Evolutionary conservation across 257 asterid species (phyloP), one percentile per base, ranked within the genome.

Genomic region (Verbena officinalis): DNA sequence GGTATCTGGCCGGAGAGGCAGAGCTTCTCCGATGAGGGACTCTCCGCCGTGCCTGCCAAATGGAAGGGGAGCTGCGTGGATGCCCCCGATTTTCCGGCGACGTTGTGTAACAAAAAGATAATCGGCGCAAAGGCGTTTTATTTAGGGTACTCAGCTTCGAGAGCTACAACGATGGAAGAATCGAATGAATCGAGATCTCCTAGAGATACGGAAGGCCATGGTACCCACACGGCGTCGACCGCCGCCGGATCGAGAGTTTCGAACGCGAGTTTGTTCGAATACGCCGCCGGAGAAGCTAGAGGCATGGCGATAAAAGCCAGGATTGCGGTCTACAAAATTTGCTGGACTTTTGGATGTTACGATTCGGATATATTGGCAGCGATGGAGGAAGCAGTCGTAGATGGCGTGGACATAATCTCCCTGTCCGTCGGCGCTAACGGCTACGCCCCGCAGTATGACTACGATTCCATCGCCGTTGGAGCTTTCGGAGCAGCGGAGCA

Each of bases 121-220:
- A 90, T 93, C 20, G 97, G 99, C 0, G 95, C 99, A 0, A 81
- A 71, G 49, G 80, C 96, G 4, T 93, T 57, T 69, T 90, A 72
- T 70, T 60, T 69, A 71, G 99, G 97, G 1, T 77, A 90, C 40
- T 83, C 84, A 49, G 80, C 88, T 59, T 36, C 81, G 24, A 58
- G 65, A 0, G 81, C 78, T 19, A 59, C 38, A 9, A 30, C 75
- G 4, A 51, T 76, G 69, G 88, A 77, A 62, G 83, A 80, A 64
- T 76, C 81, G 49, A 66, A 57, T 7, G 88, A 70, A 24, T 71
- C 84, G 10, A 70, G 53, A 24, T 87, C 97, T 19, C 95, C 99
- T 5, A 81, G 96, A 50, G 99, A 93, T 49, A 80, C 96, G 9
- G 99, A 93, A 68, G 99, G 99, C 40, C 99, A 93, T 44, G 99